Percentiles rank a stretch among this genome's conserved stretches.
Conservation (phyloP, 1,284 basidiomycete species). For the Chalciporus sp. region DNA sequence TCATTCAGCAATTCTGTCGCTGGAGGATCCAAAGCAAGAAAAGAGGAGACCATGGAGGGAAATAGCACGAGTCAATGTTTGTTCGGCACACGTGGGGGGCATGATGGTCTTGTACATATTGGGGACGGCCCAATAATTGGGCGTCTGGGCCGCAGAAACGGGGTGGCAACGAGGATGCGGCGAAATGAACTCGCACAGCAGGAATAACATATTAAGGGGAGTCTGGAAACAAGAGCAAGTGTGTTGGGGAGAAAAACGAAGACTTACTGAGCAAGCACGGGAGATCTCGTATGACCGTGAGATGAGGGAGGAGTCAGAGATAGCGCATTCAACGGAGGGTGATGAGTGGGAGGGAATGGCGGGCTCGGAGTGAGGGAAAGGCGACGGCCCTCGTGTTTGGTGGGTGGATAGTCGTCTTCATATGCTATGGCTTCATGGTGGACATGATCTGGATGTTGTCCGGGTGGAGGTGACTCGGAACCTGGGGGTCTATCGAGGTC, state of each 20-base stretch:
- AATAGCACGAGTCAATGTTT: neutral
- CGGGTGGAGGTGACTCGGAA: conserved; percentile 4
- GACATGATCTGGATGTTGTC: conserved; percentile 11
- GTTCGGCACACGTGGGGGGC: conserved; percentile 21
- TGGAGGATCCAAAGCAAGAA: neutral
- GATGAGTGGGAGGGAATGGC: conserved; percentile 15
- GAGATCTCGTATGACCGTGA: conserved; percentile 34
- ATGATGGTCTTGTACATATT: conserved; percentile 18
- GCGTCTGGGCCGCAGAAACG: conserved; percentile 13
- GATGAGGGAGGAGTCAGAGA: conserved; percentile 15
- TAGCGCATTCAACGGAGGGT: conserved; percentile 11
- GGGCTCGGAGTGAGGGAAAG: conserved; percentile 17
- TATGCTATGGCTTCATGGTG: conserved; percentile 11
- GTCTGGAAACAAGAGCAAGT: conserved; percentile 1
- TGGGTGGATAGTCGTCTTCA: conserved; percentile 22
- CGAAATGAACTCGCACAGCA: conserved; percentile 3
- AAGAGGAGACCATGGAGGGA: neutral
- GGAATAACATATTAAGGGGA: neutral
- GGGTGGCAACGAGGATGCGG: conserved; percentile 16
- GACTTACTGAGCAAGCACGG: conserved; percentile 34
- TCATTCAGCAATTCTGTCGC: conserved; percentile 19
- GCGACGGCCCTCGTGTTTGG: conserved; percentile 33
- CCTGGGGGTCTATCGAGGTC: conserved; percentile 12
- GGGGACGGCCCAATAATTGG: conserved; percentile 1
- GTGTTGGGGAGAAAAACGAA: neutral